phyloP scores from a whole-genome alignment of 257 asterid species.

The Gynochthodes officinalis region DNA sequence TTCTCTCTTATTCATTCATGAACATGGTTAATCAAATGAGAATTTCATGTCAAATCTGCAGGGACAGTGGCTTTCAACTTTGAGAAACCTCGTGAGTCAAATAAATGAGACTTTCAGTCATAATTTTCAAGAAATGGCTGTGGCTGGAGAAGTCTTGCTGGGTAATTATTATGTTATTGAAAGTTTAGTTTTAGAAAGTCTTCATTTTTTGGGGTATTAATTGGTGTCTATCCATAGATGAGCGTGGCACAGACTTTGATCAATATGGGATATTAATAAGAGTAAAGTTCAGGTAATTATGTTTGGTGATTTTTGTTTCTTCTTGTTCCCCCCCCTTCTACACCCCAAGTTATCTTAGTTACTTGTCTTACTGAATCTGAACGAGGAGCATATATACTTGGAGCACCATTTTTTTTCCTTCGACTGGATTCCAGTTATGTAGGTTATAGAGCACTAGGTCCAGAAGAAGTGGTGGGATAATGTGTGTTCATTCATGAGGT shows the following conservation, averaged over 20 bases:
- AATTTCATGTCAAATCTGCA: conserved; percentile 32
- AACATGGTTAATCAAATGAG: conserved; percentile 19
- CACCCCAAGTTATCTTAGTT: neutral
- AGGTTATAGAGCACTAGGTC: neutral
- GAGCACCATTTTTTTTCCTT: neutral
- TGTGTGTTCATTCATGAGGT: neutral
- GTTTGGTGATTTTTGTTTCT: conserved; percentile 8
- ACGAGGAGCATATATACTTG: neutral
- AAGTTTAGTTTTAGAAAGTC: conserved; percentile 13
- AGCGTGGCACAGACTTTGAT: conserved; percentile 76
- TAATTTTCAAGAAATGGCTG: conserved; percentile 98
- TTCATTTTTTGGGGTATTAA: conserved; percentile 18
- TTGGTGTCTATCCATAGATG: conserved; percentile 52
- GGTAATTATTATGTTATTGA: conserved; percentile 39
- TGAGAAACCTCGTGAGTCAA: conserved; percentile 69
- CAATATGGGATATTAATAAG: conserved; percentile 86
- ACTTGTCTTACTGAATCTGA: neutral
- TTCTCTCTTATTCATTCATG: conserved; percentile 8
- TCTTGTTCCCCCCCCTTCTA: neutral
- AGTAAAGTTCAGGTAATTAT: conserved; percentile 87
- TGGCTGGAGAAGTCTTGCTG: conserved; percentile 92
- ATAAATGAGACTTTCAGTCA: conserved; percentile 79
- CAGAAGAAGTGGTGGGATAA: neutral
- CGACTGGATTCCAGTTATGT: neutral
- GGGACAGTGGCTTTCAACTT: conserved; percentile 89